Evolutionary conservation across 2,329 filamentous ascomycete species (phyloP).

Genomic region (Aspergillus aculeatus): DNA sequence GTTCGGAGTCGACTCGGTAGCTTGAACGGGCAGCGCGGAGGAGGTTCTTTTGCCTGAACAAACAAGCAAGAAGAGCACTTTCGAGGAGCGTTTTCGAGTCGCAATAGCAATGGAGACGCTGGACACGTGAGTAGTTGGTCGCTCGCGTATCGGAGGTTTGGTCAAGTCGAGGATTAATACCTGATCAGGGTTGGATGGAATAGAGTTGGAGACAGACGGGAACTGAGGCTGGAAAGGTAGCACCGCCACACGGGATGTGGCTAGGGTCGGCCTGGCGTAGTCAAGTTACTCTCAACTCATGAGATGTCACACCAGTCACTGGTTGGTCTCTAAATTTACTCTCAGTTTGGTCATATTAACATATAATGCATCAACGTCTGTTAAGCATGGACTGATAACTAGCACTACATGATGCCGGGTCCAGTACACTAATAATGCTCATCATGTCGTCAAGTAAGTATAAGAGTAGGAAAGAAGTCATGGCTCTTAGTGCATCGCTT

Average conservation of each 20-base stretch:
- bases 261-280: neutral
- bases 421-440: neutral
- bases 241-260: constrained; percentile 27
- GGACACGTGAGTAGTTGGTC: neutral
- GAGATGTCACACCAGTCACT: too few species aligned
- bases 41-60: constrained; percentile 6
- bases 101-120: constrained; percentile 6
- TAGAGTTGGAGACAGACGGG: neutral
- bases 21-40: neutral
- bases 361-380: neutral
- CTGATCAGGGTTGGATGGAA: neutral
- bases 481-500: neutral
- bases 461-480: neutral
- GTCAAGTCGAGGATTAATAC: constrained; percentile 13
- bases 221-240: constrained; percentile 22
- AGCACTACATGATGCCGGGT: neutral
- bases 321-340: neutral
- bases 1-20: constrained; percentile 18
- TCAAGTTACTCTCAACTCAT: too few species aligned
- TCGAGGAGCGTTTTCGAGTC: constrained; percentile 6
- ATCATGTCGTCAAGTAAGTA: neutral
- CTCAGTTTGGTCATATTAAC: neutral
- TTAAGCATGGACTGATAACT: neutral
- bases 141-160: neutral
- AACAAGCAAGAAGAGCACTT: constrained; percentile 5